Evolutionary conservation across 306 rosid genomes (phyloP).

Genomic region (Morella rubra): DNA sequence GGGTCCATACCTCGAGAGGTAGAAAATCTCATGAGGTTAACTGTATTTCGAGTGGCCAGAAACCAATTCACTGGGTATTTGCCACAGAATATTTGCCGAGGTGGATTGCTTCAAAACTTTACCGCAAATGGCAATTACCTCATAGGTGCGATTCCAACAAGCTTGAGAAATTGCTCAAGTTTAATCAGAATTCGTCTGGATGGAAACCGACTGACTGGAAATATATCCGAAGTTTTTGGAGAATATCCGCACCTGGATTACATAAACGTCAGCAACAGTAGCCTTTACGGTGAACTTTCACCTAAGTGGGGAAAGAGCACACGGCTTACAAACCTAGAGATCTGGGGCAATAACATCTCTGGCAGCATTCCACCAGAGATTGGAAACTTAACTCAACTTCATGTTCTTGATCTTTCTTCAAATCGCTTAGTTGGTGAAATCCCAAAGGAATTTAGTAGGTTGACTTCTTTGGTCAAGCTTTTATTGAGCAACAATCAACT

Average conservation of each 20-base stretch:
- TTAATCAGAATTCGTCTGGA: slow-evolving; percentile 17
- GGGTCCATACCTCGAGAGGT: slow-evolving; percentile 6
- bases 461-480: slow-evolving; percentile 16
- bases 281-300: slow-evolving; percentile 11
- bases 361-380: slow-evolving; percentile 13
- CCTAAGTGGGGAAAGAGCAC: slow-evolving; percentile 1
- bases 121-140: slow-evolving; percentile 4
- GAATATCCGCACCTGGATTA: background rate
- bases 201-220: slow-evolving; percentile 13
- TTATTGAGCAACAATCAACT: slow-evolving; percentile 15
- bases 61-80: slow-evolving; percentile 2
- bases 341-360: slow-evolving; percentile 1
- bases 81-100: background rate
- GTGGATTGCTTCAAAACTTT: background rate
- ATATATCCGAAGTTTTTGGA: slow-evolving; percentile 12
- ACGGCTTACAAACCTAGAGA: background rate
- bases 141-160: slow-evolving; percentile 9
- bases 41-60: slow-evolving; percentile 6
- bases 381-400: background rate
- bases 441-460: slow-evolving; percentile 11
- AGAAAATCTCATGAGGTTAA: slow-evolving; percentile 20
- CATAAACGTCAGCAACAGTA: background rate
- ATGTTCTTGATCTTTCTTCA: slow-evolving; percentile 19
- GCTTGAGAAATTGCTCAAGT: slow-evolving; percentile 6
- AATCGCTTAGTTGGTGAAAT: slow-evolving; percentile 4